A percentile compares a stretch with the other conserved stretches of the same genome.
These are phyloP conservation scores for Sistotremastrum niveocremeum DNA, from an alignment of 768 basidiomycete genomes.

Conservation along the genomic window DNA sequence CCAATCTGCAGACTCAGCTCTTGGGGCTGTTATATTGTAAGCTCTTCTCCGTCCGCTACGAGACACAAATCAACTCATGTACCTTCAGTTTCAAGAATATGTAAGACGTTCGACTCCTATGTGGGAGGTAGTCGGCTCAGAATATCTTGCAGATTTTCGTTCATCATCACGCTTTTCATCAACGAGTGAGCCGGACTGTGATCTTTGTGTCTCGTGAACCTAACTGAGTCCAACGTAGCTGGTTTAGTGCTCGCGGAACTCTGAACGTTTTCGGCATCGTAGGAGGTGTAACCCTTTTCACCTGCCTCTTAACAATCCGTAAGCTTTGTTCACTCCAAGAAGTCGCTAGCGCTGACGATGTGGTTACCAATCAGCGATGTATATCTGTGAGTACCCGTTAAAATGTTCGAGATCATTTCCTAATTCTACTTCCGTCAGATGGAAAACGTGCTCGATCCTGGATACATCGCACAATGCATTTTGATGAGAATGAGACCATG, in stretches of 20 bases:
- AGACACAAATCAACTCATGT: neutral
- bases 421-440: neutral
- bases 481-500: constrained; percentile 1
- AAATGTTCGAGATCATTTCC: neutral
- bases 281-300: constrained; percentile 1
- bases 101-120: too few relatives aligned
- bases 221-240: neutral
- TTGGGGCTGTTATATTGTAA: constrained; percentile 9
- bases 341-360: neutral
- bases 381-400: neutral
- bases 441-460: constrained; percentile 3
- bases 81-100: constrained; percentile 2
- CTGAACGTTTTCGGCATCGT: constrained; percentile 3
- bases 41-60: neutral
- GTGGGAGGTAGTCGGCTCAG: too few relatives aligned
- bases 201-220: neutral
- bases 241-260: constrained; percentile 1
- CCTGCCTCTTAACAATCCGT: constrained; percentile 1
- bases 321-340: neutral
- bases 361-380: neutral
- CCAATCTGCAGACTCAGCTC: constrained; percentile 7
- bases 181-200: neutral
- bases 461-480: constrained; percentile 2
- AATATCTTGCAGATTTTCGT: neutral
- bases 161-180: constrained; percentile 3